phyloP scores from a whole-genome alignment of 1,284 basidiomycete genomes.

The Moesziomyces antarcticus region DNA sequence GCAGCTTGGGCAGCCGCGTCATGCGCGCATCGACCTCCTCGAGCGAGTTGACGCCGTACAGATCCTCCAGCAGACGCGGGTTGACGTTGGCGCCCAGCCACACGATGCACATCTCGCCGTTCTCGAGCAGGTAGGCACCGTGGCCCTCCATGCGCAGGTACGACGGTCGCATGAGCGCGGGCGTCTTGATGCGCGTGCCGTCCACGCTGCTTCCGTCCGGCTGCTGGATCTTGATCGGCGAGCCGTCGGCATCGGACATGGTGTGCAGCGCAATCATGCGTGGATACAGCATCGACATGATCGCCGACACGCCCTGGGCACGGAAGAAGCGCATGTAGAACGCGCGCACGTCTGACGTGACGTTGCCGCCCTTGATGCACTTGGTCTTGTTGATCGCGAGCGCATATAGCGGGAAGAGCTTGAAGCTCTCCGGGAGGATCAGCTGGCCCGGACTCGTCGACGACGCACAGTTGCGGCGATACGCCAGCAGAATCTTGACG shows the following conservation, averaged over 20 bases:
- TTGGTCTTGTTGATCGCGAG: constrained; percentile 90
- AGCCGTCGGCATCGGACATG: constrained; percentile 78
- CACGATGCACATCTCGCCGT: constrained; percentile 87
- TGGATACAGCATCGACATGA: constrained; percentile 88
- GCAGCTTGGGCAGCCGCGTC: constrained; percentile 78
- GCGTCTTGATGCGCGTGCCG: constrained; percentile 75
- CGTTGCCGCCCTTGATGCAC: constrained; percentile 85
- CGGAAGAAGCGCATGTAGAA: constrained; percentile 83
- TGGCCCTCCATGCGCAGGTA: constrained; percentile 89
- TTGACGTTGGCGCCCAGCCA: constrained; percentile 89
- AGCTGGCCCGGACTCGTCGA: constrained; percentile 84
- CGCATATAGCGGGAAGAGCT: constrained; percentile 84
- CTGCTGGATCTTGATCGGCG: constrained; percentile 72
- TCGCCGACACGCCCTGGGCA: constrained; percentile 76
- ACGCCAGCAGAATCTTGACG: constrained; percentile 84
- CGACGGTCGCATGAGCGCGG: constrained; percentile 83
- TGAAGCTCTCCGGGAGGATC: constrained; percentile 93
- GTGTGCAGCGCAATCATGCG: constrained; percentile 89
- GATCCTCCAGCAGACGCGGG: constrained; percentile 82
- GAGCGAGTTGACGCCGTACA: constrained; percentile 86
- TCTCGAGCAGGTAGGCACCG: constrained; percentile 93
- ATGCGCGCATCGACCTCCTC: constrained; percentile 79
- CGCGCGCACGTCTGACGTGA: constrained; percentile 91
- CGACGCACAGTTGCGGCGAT: constrained; percentile 89
- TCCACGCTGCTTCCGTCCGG: constrained; percentile 67